A percentile compares a stretch with the other conserved stretches of the same genome.
These are phyloP conservation scores for Candolleomyces efflorescens DNA, from an alignment of 768 basidiomycete genomes.

Conservation along the genomic window DNA sequence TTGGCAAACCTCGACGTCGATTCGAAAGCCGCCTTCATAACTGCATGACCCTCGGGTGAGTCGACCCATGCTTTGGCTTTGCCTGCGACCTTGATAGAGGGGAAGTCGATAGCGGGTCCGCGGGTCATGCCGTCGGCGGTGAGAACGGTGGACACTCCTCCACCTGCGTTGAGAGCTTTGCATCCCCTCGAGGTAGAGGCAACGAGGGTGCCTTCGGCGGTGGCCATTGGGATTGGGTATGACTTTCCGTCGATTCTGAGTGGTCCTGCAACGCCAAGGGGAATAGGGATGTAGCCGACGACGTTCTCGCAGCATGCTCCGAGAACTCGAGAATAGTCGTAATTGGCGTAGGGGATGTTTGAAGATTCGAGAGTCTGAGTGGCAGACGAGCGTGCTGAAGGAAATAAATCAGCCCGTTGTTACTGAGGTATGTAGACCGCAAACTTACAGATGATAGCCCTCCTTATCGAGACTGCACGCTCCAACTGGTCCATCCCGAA, in stretches of 20 bases:
- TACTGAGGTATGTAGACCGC: neutral
- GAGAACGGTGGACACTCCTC: conserved; percentile 92
- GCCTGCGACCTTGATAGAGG: conserved; percentile 71
- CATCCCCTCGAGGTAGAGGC: conserved; percentile 97
- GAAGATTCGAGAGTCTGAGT: conserved; percentile 84
- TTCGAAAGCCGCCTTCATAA: conserved; percentile 87
- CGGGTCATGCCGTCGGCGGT: conserved; percentile 96
- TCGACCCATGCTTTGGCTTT: conserved; percentile 87
- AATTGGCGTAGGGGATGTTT: conserved; percentile 77
- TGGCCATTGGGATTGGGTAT: conserved; percentile 97
- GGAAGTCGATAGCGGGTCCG: conserved; percentile 96
- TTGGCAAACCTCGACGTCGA: conserved; percentile 91
- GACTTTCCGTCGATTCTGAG: conserved; percentile 82
- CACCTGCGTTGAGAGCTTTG: conserved; percentile 95
- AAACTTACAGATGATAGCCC: conserved; percentile 67
- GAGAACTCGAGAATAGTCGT: conserved; percentile 91
- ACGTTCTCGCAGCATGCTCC: conserved; percentile 99
- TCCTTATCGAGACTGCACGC: conserved; percentile 79
- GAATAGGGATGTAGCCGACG: conserved; percentile 93
- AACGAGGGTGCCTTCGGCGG: conserved; percentile 98
- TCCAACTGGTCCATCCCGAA: conserved; percentile 59
- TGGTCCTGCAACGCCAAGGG: conserved; percentile 95
- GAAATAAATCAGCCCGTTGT: neutral
- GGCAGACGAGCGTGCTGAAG: conserved; percentile 61
- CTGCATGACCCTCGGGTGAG: conserved; percentile 67